These are phyloP conservation scores for Debaryomyces subglobosus DNA, from an alignment of 1,139 yeast genomes.

Conservation along the genomic window DNA sequence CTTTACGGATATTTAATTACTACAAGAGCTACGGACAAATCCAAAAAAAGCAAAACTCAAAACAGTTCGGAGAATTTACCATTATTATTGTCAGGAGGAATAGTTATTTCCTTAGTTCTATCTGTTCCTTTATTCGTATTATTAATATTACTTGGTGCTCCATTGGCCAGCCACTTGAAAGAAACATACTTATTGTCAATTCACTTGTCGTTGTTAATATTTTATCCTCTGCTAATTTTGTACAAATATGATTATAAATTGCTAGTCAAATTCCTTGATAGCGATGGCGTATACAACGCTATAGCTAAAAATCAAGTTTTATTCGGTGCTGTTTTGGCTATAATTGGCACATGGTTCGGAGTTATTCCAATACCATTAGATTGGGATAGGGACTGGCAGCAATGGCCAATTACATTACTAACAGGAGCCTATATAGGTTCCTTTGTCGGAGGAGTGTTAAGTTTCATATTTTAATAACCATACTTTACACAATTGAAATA, in stretches of 20 bases:
- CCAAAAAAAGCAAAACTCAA: slow-evolving; percentile 21
- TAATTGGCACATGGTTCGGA: slow-evolving; percentile 88
- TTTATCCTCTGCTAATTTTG: slow-evolving; percentile 65
- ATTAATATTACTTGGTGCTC: slow-evolving; percentile 84
- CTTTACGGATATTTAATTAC: slow-evolving; percentile 32
- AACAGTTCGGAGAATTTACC: slow-evolving; percentile 31
- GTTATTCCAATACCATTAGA: slow-evolving; percentile 93
- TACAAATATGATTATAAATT: slow-evolving; percentile 56
- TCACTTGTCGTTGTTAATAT: slow-evolving; percentile 64
- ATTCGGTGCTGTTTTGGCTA: slow-evolving; percentile 49
- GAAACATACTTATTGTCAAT: slow-evolving; percentile 67
- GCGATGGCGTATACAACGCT: slow-evolving; percentile 24
- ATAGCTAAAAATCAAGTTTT: slow-evolving; percentile 42
- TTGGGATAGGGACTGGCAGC: slow-evolving; percentile 98
- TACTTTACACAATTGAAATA: background rate
- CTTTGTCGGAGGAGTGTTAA: slow-evolving; percentile 50
- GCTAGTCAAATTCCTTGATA: slow-evolving; percentile 26
- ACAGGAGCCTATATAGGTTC: slow-evolving; percentile 81
- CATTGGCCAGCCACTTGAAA: slow-evolving; percentile 56
- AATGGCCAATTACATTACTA: slow-evolving; percentile 91
- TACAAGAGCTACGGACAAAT: slow-evolving; percentile 22
- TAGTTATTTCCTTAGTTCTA: slow-evolving; percentile 46
- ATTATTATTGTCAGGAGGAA: slow-evolving; percentile 37
- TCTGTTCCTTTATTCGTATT: slow-evolving; percentile 55
- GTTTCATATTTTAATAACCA: slow-evolving; percentile 2